Percentiles rank a stretch among this genome's conserved stretches.
Conservation (phyloP, 2,329 filamentous ascomycete species). For the Apiospora rasikravindrae region DNA sequence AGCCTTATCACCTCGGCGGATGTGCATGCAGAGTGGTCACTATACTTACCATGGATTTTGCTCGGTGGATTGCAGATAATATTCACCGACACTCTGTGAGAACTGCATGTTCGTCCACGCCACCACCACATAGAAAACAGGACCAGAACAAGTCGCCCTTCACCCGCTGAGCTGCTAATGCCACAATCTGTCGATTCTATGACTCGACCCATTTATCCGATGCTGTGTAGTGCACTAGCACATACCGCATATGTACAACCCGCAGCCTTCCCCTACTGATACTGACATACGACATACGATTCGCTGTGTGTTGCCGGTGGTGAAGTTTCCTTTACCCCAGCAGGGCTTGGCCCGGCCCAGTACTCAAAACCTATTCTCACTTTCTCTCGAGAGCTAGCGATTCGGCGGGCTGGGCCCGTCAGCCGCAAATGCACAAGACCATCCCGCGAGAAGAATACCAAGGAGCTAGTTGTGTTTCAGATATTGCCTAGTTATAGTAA, state of each 20-base stretch:
- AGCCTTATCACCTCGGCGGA: not conserved
- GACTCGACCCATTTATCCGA: not conserved
- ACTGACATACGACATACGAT: not conserved
- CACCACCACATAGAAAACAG: constrained; percentile 1
- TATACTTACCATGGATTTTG: not conserved
- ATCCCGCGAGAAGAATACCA: not conserved
- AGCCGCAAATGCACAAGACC: not conserved
- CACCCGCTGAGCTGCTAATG: not conserved
- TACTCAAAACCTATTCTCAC: not conserved
- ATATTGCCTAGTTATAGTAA: not conserved
- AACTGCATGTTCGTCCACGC: not conserved
- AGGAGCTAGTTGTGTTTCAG: constrained; percentile 8
- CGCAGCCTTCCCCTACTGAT: not conserved
- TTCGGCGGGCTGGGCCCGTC: not conserved
- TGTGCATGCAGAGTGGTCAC: not conserved
- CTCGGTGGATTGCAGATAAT: not conserved
- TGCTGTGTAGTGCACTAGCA: not conserved
- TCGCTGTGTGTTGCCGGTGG: not conserved
- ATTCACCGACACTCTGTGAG: constrained; percentile 8
- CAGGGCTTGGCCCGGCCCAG: not conserved
- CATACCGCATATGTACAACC: not conserved
- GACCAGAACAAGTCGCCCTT: not conserved
- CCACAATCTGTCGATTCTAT: not conserved
- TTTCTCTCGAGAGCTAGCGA: not conserved
- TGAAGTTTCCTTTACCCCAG: not conserved